Conservation (phyloP, 805 yeast species). For the Starmerella tilneyi region DNA sequence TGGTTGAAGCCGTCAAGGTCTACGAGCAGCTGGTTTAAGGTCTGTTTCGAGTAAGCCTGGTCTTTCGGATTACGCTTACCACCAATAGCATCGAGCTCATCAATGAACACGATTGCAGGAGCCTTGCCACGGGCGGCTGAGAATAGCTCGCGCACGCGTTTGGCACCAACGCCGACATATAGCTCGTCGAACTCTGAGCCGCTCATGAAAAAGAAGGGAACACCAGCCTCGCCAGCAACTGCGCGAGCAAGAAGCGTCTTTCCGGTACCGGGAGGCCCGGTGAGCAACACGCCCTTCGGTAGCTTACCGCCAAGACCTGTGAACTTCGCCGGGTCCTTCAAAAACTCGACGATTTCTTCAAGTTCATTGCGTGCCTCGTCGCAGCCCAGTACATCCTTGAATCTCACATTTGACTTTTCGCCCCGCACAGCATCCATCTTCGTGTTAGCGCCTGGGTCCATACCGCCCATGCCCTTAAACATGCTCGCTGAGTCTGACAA, state of each 20-base stretch:
- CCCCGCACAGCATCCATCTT: conserved; percentile 74
- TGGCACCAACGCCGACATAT: conserved; percentile 98
- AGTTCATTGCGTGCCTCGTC: conserved; percentile 97
- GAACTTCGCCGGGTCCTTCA: conserved; percentile 90
- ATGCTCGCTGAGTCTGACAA: conserved; percentile 75
- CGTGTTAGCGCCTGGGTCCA: conserved; percentile 34
- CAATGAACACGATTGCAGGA: conserved; percentile 94
- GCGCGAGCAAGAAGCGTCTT: conserved; percentile 93
- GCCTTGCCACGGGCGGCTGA: conserved; percentile 87
- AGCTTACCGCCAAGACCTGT: conserved; percentile 95
- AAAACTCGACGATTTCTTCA: conserved; percentile 95
- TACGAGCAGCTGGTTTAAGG: conserved; percentile 87
- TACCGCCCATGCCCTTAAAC: conserved; percentile 41
- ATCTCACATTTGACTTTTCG: conserved; percentile 75
- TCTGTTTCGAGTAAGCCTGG: conserved; percentile 96
- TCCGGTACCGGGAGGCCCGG: conserved; percentile 99
- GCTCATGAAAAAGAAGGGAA: conserved; percentile 95
- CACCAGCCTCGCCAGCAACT: conserved; percentile 98
- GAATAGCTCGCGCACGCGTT: conserved; percentile 89
- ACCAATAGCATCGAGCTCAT: conserved; percentile 97
- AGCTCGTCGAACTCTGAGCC: conserved; percentile 97
- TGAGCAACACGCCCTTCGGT: conserved; percentile 91
- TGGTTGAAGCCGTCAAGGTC: conserved; percentile 91
- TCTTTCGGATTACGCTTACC: conserved; percentile 95
- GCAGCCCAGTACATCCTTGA: conserved; percentile 91